A percentile compares a stretch with the other conserved stretches of the same genome.
phyloP scores from a whole-genome alignment of 805 yeast species.

The Pichia nakasei region DNA sequence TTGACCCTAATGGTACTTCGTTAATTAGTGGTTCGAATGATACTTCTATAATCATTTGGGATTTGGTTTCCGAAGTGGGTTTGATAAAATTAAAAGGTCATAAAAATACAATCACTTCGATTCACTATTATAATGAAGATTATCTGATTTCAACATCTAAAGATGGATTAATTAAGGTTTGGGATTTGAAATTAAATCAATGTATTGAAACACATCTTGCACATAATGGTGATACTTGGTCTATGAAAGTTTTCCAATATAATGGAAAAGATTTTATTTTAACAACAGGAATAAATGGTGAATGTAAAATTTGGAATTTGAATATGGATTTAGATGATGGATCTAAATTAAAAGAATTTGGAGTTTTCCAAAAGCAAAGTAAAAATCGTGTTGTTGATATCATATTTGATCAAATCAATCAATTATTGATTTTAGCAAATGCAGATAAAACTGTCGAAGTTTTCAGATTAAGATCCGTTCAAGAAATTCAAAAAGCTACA shows the following conservation, averaged over 20 bases:
- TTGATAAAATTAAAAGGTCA: slow-evolving; percentile 81
- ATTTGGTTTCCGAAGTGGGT: slow-evolving; percentile 87
- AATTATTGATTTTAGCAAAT: slow-evolving; percentile 63
- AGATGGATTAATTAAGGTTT: slow-evolving; percentile 84
- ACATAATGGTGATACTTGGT: slow-evolving; percentile 91
- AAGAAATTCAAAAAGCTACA: slow-evolving; percentile 72
- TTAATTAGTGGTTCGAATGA: slow-evolving; percentile 83
- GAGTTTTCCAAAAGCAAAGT: slow-evolving; percentile 66
- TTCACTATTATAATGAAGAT: slow-evolving; percentile 45
- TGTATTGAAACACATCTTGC: slow-evolving; percentile 94
- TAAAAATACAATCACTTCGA: slow-evolving; percentile 78
- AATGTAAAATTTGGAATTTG: slow-evolving; percentile 76
- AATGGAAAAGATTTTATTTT: slow-evolving; percentile 34
- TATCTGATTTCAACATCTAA: slow-evolving; percentile 72
- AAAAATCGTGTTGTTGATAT: slow-evolving; percentile 60
- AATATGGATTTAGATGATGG: slow-evolving; percentile 43
- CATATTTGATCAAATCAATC: slow-evolving; percentile 37
- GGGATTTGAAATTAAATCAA: slow-evolving; percentile 88
- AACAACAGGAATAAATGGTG: slow-evolving; percentile 75
- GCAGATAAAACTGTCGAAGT: slow-evolving; percentile 74
- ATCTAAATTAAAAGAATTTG: slow-evolving; percentile 38
- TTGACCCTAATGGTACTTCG: slow-evolving; percentile 78
- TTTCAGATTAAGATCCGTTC: slow-evolving; percentile 64
- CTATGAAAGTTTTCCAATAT: slow-evolving; percentile 40
- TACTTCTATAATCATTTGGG: slow-evolving; percentile 85